phyloP scores from a whole-genome alignment of 495 filamentous ascomycete species.

The Parmelia sp. region DNA sequence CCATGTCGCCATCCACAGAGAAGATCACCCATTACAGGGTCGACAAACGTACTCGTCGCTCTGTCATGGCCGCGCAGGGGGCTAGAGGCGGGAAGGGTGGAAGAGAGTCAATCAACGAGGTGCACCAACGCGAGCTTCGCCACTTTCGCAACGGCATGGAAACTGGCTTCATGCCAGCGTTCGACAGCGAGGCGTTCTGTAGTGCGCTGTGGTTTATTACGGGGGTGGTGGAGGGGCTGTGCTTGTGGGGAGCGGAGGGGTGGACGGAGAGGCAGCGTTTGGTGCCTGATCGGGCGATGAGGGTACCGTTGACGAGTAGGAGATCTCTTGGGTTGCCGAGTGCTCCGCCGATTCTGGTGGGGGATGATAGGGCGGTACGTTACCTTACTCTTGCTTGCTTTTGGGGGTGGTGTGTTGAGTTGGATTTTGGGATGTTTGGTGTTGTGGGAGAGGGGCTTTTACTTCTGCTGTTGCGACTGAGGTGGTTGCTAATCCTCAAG shows the following conservation, averaged over 20 bases:
- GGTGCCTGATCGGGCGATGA: not conserved
- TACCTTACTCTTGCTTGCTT: not conserved
- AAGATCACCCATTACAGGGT: not conserved
- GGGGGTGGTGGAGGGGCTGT: not conserved
- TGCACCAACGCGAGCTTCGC: not conserved
- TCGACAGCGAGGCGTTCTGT: not conserved
- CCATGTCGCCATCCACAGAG: not conserved
- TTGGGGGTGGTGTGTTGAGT: not conserved
- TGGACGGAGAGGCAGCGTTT: not conserved
- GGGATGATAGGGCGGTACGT: not conserved
- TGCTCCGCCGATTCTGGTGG: not conserved
- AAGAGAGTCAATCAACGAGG: not conserved
- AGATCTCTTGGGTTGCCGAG: not conserved
- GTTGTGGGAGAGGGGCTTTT: not conserved
- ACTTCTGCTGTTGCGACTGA: not conserved
- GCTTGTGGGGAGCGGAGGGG: not conserved
- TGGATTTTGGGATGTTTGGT: not conserved
- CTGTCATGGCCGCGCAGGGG: not conserved
- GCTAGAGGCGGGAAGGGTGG: no score
- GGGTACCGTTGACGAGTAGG: no score
- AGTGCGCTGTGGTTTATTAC: not conserved
- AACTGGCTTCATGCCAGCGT: not conserved
- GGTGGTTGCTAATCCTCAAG: not conserved
- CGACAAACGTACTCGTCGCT: not conserved
- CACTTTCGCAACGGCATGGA: not conserved